Evolutionary conservation across 2,329 filamentous ascomycete genomes (phyloP).

Genomic region (Exophiala oligosperma): DNA sequence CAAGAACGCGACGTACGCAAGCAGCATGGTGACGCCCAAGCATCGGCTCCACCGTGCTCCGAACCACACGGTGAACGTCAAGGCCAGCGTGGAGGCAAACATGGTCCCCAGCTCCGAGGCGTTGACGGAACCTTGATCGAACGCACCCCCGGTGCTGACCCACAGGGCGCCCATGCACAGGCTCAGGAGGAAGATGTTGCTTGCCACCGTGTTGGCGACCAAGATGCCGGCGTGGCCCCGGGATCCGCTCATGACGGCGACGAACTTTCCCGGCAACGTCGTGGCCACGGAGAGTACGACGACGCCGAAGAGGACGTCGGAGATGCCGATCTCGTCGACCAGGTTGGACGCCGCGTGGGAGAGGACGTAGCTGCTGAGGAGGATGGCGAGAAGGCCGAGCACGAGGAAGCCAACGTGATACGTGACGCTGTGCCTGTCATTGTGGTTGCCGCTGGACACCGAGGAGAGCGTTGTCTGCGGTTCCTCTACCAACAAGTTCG

Average conservation of each 20-base stretch:
- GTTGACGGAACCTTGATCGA: background rate
- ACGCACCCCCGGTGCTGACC: background rate
- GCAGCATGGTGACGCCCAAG: constrained; percentile 33
- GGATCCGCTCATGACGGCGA: constrained; percentile 50
- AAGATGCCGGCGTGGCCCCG: constrained; percentile 52
- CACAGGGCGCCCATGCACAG: constrained; percentile 44
- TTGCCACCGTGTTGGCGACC: constrained; percentile 54
- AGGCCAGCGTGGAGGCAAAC: constrained; percentile 4
- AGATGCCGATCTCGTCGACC: constrained; percentile 43
- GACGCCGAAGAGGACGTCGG: constrained; percentile 49
- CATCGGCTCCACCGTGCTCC: constrained; percentile 4
- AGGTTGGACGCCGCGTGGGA: constrained; percentile 46
- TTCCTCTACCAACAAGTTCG: too few species aligned
- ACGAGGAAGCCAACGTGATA: constrained; percentile 47
- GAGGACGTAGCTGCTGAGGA: constrained; percentile 51
- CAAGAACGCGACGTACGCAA: constrained; percentile 37
- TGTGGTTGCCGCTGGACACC: too few species aligned
- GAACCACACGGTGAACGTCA: constrained; percentile 4
- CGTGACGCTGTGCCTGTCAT: constrained; percentile 21
- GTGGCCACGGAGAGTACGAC: constrained; percentile 54
- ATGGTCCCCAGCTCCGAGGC: constrained; percentile 7
- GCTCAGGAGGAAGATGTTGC: constrained; percentile 56
- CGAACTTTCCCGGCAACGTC: constrained; percentile 55
- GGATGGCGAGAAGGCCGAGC: constrained; percentile 46
- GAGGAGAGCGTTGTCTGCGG: too few species aligned